Evolutionary conservation across 345 rosid genomes (phyloP).

Genomic region (Salix arbutifolia): DNA sequence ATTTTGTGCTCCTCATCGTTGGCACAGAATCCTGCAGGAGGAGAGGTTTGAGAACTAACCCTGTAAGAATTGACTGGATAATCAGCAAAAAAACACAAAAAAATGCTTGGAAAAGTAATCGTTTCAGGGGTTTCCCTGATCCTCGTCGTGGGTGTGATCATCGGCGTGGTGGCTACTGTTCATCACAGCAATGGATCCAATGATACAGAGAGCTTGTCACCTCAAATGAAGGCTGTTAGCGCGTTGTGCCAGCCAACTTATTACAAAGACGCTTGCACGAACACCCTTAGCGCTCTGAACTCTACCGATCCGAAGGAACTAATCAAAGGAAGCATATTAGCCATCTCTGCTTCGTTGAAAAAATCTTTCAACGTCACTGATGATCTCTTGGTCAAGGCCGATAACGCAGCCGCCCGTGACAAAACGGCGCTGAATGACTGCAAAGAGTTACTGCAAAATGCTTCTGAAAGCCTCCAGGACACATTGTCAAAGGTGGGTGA

Average conservation of each 20-base stretch:
- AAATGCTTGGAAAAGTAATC: constrained; percentile 17
- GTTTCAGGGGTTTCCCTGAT: constrained; percentile 28
- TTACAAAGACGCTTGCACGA: constrained; percentile 26
- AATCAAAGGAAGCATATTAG: constrained; percentile 22
- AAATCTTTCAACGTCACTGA: constrained; percentile 16
- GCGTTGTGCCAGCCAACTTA: constrained; percentile 22
- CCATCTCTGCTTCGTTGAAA: constrained; percentile 8
- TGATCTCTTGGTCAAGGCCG: constrained; percentile 10
- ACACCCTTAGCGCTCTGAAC: constrained; percentile 6
- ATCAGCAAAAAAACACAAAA: background rate
- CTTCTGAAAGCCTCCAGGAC: constrained; percentile 15
- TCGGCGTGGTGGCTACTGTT: constrained; percentile 16
- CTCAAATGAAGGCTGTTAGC: constrained; percentile 28
- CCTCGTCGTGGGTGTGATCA: constrained; percentile 18
- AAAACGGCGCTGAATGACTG: constrained; percentile 24
- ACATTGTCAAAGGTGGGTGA: background rate
- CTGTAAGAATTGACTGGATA: background rate
- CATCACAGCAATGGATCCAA: background rate
- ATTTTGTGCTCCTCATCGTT: background rate
- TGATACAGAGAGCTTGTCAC: background rate
- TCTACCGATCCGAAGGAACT: constrained; percentile 23
- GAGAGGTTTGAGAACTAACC: background rate
- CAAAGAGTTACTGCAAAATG: constrained; percentile 15
- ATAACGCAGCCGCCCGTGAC: background rate
- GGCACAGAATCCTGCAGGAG: constrained; percentile 9